phyloP scores from a whole-genome alignment of 768 basidiomycete species.

The Mrakia blollopis region DNA sequence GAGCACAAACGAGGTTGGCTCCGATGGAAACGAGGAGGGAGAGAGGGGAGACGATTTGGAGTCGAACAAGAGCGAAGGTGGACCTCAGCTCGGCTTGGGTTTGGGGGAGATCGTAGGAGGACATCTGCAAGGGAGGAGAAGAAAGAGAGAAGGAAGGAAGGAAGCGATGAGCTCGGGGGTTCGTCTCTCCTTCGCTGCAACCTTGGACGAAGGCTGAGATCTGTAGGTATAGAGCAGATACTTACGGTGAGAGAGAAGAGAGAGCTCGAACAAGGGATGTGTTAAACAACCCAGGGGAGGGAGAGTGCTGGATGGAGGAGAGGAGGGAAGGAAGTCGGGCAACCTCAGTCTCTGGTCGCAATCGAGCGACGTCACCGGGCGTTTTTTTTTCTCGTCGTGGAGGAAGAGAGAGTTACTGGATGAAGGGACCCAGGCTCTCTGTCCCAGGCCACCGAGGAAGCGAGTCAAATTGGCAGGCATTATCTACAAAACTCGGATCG shows the following conservation, averaged over 20 bases:
- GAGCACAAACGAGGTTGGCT: constrained; percentile 61
- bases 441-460: no score
- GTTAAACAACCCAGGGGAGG: background rate
- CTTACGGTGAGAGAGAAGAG: background rate
- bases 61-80: constrained; percentile 47
- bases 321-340: background rate
- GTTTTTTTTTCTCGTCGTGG: no score
- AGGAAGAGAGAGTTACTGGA: no score
- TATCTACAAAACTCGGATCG: no score
- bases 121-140: constrained; percentile 2
- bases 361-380: background rate
- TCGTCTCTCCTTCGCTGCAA: background rate
- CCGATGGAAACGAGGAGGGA: constrained; percentile 37
- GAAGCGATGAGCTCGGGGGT: background rate
- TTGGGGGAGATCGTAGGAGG: constrained; percentile 29
- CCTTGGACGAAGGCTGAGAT: background rate
- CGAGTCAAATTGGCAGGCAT: no score
- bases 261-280: background rate
- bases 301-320: background rate
- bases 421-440: no score
- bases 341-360: background rate
- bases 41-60: constrained; percentile 61
- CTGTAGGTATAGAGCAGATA: background rate
- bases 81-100: constrained; percentile 22
- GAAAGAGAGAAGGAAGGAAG: background rate